Conservation (phyloP, 192 early-diverging fungal species). For the Spizellomyces punctatus region DNA sequence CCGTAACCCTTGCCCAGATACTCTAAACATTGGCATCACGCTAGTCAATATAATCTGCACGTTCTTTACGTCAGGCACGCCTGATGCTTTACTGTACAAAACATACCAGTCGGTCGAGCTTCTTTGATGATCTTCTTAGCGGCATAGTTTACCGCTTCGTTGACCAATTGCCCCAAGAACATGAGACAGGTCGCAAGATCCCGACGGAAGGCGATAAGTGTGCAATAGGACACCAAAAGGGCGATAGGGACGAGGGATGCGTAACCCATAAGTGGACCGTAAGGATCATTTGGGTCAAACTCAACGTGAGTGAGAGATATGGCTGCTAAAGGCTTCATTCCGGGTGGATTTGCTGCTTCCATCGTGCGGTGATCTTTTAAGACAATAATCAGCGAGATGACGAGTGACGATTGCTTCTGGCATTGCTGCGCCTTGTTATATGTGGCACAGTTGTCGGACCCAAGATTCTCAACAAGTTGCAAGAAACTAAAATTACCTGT, state of each 20-base stretch:
- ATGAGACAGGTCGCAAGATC: constrained; percentile 62
- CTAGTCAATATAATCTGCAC: background rate
- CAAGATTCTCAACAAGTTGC: too few relatives aligned
- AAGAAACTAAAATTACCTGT: too few relatives aligned
- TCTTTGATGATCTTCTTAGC: constrained; percentile 65
- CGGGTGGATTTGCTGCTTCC: constrained; percentile 12
- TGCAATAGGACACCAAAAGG: constrained; percentile 69
- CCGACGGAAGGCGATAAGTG: constrained; percentile 60
- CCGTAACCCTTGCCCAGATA: constrained; percentile 76
- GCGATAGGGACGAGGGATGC: constrained; percentile 63
- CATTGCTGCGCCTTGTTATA: too few relatives aligned
- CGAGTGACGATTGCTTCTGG: too few relatives aligned
- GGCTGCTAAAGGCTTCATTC: constrained; percentile 37
- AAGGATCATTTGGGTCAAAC: constrained; percentile 57
- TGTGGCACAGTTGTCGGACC: too few relatives aligned
- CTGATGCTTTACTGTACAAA: too few relatives aligned
- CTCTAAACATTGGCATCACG: constrained; percentile 39
- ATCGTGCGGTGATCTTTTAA: background rate
- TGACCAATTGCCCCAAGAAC: constrained; percentile 70
- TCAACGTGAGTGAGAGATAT: constrained; percentile 75
- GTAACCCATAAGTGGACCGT: constrained; percentile 62
- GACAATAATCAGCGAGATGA: background rate
- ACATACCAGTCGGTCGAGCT: constrained; percentile 66
- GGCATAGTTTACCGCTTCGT: constrained; percentile 65
- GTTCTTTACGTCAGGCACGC: background rate